Evolutionary conservation across 225 moss, liverwort and hornwort genomes (phyloP).

Genomic region (Physcomitrellopsis africana): DNA sequence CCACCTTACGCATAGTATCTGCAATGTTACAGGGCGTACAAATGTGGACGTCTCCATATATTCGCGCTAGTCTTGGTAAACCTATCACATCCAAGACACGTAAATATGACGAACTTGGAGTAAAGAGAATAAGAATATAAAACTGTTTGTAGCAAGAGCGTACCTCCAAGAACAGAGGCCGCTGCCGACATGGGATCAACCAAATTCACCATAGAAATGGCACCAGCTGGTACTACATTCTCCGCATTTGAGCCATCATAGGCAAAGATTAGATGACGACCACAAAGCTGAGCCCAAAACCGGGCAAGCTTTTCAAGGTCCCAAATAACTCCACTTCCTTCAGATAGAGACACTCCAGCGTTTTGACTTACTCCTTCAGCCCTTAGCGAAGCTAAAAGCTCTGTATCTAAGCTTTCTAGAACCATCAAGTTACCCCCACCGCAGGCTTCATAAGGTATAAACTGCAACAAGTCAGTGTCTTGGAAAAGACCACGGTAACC

Average conservation of each 20-base stretch:
- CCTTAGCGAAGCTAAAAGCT: slow-evolving; percentile 61
- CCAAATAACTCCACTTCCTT: slow-evolving; percentile 87
- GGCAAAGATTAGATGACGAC: slow-evolving; percentile 80
- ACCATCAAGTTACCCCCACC: slow-evolving; percentile 86
- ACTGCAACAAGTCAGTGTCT: slow-evolving; percentile 80
- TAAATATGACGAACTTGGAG: background rate
- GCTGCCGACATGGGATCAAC: slow-evolving; percentile 87
- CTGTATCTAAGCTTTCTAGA: slow-evolving; percentile 82
- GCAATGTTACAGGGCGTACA: slow-evolving; percentile 85
- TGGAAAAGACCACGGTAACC: slow-evolving; percentile 89
- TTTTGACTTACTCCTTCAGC: slow-evolving; percentile 59
- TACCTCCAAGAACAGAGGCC: slow-evolving; percentile 86
- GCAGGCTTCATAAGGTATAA: slow-evolving; percentile 87
- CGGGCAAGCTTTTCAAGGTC: slow-evolving; percentile 82
- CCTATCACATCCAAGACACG: slow-evolving; percentile 30
- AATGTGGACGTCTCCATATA: slow-evolving; percentile 79
- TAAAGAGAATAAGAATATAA: too few species aligned
- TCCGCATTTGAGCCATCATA: slow-evolving; percentile 83
- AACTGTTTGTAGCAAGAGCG: background rate
- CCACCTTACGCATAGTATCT: slow-evolving; percentile 77
- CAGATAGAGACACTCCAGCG: slow-evolving; percentile 50
- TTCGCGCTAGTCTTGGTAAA: slow-evolving; percentile 76
- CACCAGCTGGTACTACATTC: slow-evolving; percentile 62
- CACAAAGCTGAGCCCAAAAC: slow-evolving; percentile 82
- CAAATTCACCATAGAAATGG: slow-evolving; percentile 72